phyloP scores from a whole-genome alignment of 169 alveolate species.

The Nephromyces sp. region DNA sequence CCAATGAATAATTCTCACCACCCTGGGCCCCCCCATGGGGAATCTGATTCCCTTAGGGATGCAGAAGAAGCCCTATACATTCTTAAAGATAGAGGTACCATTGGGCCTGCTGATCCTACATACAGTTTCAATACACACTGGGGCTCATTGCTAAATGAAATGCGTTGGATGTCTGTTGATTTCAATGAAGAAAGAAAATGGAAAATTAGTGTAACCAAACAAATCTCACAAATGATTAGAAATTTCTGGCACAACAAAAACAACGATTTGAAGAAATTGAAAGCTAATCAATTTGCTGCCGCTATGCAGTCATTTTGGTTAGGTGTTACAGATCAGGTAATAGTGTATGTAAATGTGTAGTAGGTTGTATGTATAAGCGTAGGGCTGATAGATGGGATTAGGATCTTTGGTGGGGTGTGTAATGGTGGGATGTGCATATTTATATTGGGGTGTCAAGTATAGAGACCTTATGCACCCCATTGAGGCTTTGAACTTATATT shows the following conservation, averaged over 20 bases:
- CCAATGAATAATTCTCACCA: no score
- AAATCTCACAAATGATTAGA: constrained; percentile 43
- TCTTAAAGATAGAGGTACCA: not conserved
- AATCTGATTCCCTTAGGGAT: no score
- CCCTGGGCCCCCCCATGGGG: no score
- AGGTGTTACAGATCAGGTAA: not conserved
- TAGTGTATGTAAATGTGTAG: no score
- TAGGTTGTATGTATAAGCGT: no score
- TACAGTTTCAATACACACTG: constrained; percentile 34
- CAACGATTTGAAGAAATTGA: not conserved
- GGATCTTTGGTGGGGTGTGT: no score
- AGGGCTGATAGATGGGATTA: no score
- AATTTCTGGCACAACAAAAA: constrained; percentile 22
- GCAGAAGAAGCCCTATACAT: no score
- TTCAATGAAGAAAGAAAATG: constrained; percentile 58
- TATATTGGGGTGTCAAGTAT: no score
- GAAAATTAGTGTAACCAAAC: constrained; percentile 52
- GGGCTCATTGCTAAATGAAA: constrained; percentile 45
- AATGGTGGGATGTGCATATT: no score
- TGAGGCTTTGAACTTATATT: no score
- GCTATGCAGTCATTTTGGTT: not conserved
- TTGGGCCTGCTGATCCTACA: not conserved
- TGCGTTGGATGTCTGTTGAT: constrained; percentile 60
- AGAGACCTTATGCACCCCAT: no score
- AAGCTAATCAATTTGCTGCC: not conserved